These are phyloP conservation scores for Lipomyces yamanashiensis DNA, from an alignment of 805 yeast species.

Conservation along the genomic window DNA sequence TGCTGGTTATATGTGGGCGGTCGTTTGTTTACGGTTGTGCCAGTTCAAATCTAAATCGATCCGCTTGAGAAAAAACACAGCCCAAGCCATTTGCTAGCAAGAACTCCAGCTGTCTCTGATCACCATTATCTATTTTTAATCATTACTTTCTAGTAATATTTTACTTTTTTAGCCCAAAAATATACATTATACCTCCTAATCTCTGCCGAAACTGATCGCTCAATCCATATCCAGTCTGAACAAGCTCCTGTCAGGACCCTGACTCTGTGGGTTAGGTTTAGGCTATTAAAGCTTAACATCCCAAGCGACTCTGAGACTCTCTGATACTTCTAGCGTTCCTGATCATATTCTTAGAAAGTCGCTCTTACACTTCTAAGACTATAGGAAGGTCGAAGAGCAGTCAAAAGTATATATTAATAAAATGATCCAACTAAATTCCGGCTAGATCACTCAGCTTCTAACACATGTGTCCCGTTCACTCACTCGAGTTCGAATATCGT, in stretches of 20 bases:
- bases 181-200: too few species aligned
- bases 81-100: not conserved
- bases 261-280: not conserved
- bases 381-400: too few species aligned
- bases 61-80: not conserved
- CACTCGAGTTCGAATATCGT: too few species aligned
- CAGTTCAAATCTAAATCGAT: not conserved
- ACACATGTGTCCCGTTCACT: too few species aligned
- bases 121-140: not conserved
- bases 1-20: not conserved
- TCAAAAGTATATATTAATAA: too few species aligned
- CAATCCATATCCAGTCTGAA: too few species aligned
- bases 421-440: too few species aligned
- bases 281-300: not conserved
- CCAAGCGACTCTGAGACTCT: not conserved
- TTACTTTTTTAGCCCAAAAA: not conserved
- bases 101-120: not conserved
- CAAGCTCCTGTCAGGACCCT: not conserved
- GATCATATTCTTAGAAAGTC: not conserved
- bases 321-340: too few species aligned
- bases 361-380: not conserved
- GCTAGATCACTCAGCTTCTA: too few species aligned
- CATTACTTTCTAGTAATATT: not conserved
- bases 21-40: slow-evolving; percentile 16
- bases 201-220: not conserved